Conservation (phyloP, 2,329 filamentous ascomycete species). For the Penicillium sp. region DNA sequence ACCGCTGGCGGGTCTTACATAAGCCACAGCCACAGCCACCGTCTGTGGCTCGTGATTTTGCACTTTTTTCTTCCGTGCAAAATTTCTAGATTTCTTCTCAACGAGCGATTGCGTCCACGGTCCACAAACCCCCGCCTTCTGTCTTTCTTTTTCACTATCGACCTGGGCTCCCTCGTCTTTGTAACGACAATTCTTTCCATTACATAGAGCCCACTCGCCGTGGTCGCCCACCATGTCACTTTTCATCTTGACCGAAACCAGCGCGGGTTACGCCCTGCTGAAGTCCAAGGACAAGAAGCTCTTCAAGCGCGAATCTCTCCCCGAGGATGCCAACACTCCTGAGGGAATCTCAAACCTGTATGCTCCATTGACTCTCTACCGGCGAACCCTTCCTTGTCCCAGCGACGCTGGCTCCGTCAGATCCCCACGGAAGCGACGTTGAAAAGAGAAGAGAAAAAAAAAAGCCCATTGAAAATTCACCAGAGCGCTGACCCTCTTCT, state of each 20-base stretch:
- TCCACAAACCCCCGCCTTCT: constrained; percentile 21
- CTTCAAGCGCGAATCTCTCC: constrained; percentile 76
- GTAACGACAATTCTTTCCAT: constrained; percentile 7
- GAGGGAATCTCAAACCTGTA: constrained; percentile 84
- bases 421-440: constrained; percentile 4
- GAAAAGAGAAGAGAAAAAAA: constrained; percentile 1
- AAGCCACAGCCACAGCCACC: constrained; percentile 29
- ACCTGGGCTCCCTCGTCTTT: constrained; percentile 13
- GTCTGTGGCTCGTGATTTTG: constrained; percentile 27
- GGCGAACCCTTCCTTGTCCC: no score
- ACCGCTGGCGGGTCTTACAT: constrained; percentile 22
- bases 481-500: constrained; percentile 19
- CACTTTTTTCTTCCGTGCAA: constrained; percentile 33
- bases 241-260: constrained; percentile 90
- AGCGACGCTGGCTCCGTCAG: no score
- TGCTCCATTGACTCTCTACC: constrained; percentile 36
- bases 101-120: constrained; percentile 30
- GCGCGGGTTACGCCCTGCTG: constrained; percentile 94
- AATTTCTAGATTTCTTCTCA: constrained; percentile 33
- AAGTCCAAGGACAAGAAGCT: constrained; percentile 99
- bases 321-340: constrained; percentile 66
- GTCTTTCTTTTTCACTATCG: constrained; percentile 20
- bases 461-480: constrained; percentile 15
- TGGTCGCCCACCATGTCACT: constrained; percentile 63
- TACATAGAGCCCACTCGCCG: constrained; percentile 21